phyloP scores from a whole-genome alignment of 805 yeast species.

The Tetrapisispora fleetii region DNA sequence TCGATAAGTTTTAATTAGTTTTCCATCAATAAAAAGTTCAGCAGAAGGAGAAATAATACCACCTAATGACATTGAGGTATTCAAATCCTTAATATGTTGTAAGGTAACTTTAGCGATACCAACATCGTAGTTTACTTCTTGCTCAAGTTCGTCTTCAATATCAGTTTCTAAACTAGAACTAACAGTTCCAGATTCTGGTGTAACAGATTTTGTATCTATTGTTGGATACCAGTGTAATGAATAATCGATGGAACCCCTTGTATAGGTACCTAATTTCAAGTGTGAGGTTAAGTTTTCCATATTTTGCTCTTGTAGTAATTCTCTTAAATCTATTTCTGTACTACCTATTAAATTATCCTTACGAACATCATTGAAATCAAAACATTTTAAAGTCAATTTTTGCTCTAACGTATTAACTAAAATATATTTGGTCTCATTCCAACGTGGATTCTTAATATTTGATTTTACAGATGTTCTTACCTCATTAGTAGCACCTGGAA shows the following conservation, averaged over 20 bases:
- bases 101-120: slow-evolving; percentile 62
- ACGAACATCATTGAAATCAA: slow-evolving; percentile 46
- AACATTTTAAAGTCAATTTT: slow-evolving; percentile 45
- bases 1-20: slow-evolving; percentile 48
- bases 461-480: slow-evolving; percentile 49
- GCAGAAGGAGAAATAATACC: slow-evolving; percentile 52
- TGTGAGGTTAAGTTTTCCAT: slow-evolving; percentile 19
- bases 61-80: slow-evolving; percentile 39
- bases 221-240: slow-evolving; percentile 39
- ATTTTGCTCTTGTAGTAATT: slow-evolving; percentile 44
- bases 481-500: slow-evolving; percentile 33
- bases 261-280: slow-evolving; percentile 33
- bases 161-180: slow-evolving; percentile 10
- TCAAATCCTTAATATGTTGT: slow-evolving; percentile 52
- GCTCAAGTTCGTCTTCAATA: slow-evolving; percentile 13
- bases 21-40: slow-evolving; percentile 49
- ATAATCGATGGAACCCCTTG: slow-evolving; percentile 51
- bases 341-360: slow-evolving; percentile 44
- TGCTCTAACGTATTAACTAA: slow-evolving; percentile 49
- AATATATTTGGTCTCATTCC: slow-evolving; percentile 56
- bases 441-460: slow-evolving; percentile 46
- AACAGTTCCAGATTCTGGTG: slow-evolving; percentile 8
- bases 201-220: slow-evolving; percentile 16
- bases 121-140: slow-evolving; percentile 44
- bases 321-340: slow-evolving; percentile 46